Conservation (phyloP, 176 grass and related monocot species). For the Leersia perrieri region DNA sequence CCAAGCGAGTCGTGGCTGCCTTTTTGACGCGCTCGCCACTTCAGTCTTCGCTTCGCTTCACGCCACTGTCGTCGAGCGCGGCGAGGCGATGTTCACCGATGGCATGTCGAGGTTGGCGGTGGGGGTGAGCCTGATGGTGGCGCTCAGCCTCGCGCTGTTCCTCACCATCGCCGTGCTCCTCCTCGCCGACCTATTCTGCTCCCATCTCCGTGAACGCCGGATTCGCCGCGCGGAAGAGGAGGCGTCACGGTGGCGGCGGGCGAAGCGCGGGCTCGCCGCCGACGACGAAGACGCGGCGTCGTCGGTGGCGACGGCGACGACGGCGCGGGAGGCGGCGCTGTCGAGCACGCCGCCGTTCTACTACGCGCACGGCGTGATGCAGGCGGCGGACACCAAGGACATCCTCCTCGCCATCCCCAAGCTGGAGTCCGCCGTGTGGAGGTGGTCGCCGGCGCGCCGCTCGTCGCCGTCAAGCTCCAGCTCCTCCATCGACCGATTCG, state of each 20-base stretch:
- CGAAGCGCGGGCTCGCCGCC: not conserved
- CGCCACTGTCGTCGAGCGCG: not conserved
- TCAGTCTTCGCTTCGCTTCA: no score
- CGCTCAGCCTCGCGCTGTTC: slow-evolving; percentile 47
- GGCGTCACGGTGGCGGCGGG: not conserved
- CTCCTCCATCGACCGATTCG: slow-evolving; percentile 34
- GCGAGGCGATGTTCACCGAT: slow-evolving; percentile 35
- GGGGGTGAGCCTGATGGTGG: slow-evolving; percentile 47
- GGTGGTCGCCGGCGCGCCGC: slow-evolving; percentile 42
- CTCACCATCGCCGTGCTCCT: slow-evolving; percentile 50
- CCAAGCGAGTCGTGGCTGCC: slow-evolving; percentile 1
- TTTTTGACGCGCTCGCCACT: slow-evolving; percentile 11
- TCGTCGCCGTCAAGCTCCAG: not conserved
- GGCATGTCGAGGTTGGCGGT: slow-evolving; percentile 46
- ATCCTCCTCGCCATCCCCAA: slow-evolving; percentile 50
- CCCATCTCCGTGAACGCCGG: slow-evolving; percentile 32
- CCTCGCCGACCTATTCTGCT: slow-evolving; percentile 59
- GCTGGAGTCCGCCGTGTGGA: slow-evolving; percentile 52
- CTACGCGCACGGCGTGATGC: slow-evolving; percentile 57
- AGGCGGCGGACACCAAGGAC: slow-evolving; percentile 42
- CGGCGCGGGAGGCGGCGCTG: slow-evolving; percentile 38
- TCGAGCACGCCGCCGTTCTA: slow-evolving; percentile 51
- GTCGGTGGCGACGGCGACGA: slow-evolving; percentile 12
- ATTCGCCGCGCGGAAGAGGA: slow-evolving; percentile 10
- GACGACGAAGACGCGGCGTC: slow-evolving; percentile 8